Conservation (phyloP, 2,329 filamentous ascomycete genomes). For the Pseudogymnoascus sp. region DNA sequence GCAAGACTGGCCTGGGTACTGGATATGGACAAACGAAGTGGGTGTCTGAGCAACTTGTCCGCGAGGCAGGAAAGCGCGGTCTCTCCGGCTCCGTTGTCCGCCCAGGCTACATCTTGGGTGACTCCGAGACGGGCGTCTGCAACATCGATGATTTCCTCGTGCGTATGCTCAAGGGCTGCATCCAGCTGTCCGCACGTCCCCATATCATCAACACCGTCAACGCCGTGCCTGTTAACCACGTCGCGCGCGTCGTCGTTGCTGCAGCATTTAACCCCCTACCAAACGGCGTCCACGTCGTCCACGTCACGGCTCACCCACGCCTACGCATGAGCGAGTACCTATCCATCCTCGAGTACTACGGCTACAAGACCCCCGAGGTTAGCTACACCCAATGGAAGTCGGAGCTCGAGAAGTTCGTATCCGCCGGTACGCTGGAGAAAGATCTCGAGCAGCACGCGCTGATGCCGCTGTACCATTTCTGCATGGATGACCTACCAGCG, state of each 20-base stretch:
- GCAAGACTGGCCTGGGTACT: conserved; percentile 66
- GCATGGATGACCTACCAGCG: conserved; percentile 54
- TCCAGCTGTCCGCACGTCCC: conserved; percentile 67
- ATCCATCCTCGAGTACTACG: conserved; percentile 58
- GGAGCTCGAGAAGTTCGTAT: conserved; percentile 48
- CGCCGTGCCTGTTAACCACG: conserved; percentile 77
- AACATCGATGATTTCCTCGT: conserved; percentile 88
- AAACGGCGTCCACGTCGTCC: conserved; percentile 45
- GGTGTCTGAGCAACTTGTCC: conserved; percentile 60
- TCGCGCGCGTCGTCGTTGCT: conserved; percentile 71
- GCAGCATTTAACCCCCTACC: conserved; percentile 53
- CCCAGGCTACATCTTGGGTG: conserved; percentile 77
- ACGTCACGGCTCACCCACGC: conserved; percentile 72
- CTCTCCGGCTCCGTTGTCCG: conserved; percentile 68
- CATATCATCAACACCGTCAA: conserved; percentile 82
- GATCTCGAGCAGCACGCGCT: conserved; percentile 56
- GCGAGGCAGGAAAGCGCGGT: conserved; percentile 70
- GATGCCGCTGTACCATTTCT: conserved; percentile 61
- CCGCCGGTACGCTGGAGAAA: conserved; percentile 39
- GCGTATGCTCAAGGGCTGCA: conserved; percentile 76
- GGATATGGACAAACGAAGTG: conserved; percentile 92
- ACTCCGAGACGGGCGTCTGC: conserved; percentile 58
- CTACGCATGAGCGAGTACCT: conserved; percentile 71
- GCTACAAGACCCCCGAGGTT: conserved; percentile 59
- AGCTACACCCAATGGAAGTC: conserved; percentile 61